Percentiles rank a stretch among this genome's conserved stretches.
Evolutionary conservation across 148 eudicot genomes (phyloP).

Genomic region (Salicornia ramosissima): DNA sequence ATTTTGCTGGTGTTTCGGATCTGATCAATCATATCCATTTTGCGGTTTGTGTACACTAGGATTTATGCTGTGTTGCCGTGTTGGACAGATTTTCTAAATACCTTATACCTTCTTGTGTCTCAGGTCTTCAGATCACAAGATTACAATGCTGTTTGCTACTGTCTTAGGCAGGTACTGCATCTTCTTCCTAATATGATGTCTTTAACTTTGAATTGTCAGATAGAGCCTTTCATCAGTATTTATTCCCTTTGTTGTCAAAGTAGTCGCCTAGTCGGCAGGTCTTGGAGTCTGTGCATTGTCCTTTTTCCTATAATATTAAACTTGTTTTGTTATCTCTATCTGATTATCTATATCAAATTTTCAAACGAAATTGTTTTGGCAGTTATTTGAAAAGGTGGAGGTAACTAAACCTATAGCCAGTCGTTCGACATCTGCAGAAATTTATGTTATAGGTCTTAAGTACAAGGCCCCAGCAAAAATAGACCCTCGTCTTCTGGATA

Average conservation of each 20-base stretch:
- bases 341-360: neutral
- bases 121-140: conserved; percentile 98
- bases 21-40: no score
- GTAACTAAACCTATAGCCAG: conserved; percentile 89
- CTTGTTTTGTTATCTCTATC: neutral
- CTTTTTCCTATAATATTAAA: neutral
- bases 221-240: neutral
- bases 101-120: neutral
- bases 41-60: neutral
- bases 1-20: no score
- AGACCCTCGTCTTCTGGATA: conserved; percentile 91
- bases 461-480: conserved; percentile 96
- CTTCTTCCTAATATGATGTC: neutral
- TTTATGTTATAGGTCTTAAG: conserved; percentile 61
- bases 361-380: conserved; percentile 24
- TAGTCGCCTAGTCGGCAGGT: conserved; percentile 38
- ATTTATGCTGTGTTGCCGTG: neutral
- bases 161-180: conserved; percentile 75
- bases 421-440: conserved; percentile 94
- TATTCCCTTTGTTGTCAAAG: neutral
- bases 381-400: conserved; percentile 94
- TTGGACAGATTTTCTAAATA: neutral
- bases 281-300: no score
- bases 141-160: conserved; percentile 82
- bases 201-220: neutral